Evolutionary conservation across 163 green algal genomes (phyloP).

Genomic region (Chlorella variabilis): DNA sequence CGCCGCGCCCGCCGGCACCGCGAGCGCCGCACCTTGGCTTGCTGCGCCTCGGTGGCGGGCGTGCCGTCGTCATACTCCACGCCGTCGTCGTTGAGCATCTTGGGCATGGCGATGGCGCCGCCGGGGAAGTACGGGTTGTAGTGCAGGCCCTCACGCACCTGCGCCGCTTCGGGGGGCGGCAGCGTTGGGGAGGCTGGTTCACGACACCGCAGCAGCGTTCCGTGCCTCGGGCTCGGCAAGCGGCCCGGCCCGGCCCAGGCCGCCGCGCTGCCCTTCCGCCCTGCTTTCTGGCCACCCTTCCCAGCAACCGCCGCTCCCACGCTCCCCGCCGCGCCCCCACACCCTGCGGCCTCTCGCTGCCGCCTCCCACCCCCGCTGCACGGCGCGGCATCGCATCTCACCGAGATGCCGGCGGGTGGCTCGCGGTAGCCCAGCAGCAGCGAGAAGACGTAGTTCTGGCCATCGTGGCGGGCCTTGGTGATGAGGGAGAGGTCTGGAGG

Average conservation of each 20-base stretch:
- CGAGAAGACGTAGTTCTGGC: slow-evolving; percentile 98
- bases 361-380: no score
- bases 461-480: slow-evolving; percentile 94
- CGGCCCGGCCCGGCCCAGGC: no score
- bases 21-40: slow-evolving; percentile 76
- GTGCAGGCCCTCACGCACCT: slow-evolving; percentile 96
- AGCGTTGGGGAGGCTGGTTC: no score
- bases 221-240: no score
- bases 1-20: no score
- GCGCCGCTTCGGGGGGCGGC: background rate
- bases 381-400: no score
- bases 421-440: slow-evolving; percentile 98
- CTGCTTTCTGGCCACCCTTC: no score
- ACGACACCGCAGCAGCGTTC: no score
- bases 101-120: slow-evolving; percentile 98
- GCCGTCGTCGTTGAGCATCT: slow-evolving; percentile 97
- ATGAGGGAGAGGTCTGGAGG: slow-evolving; percentile 98
- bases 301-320: no score
- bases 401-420: slow-evolving; percentile 89
- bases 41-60: slow-evolving; percentile 88
- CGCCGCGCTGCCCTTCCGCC: no score
- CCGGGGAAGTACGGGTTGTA: slow-evolving; percentile 99
- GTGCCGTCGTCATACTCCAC: slow-evolving; percentile 99
- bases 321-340: no score
- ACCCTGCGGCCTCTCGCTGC: no score